Evolutionary conservation across 1,139 yeast genomes (phyloP), one percentile per base, ranked within the genome.

Genomic region (Saccharomycopsis crataegensis): DNA sequence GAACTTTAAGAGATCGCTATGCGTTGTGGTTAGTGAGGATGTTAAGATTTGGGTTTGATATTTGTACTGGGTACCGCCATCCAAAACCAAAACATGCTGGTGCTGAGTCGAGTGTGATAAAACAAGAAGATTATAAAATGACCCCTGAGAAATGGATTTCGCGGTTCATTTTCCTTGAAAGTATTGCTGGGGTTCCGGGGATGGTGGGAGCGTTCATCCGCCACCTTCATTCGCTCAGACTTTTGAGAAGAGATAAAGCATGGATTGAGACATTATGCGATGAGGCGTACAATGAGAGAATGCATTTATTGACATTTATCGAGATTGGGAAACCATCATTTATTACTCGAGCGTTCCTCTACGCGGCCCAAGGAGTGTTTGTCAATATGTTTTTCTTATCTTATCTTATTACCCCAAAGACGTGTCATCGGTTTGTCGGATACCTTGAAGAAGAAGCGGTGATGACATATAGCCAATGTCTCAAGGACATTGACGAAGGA

Each of bases 361-460:
- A 79, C 60, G 69, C 78, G 48, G 90, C 86, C 1, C 93, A 85
- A 64, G 91, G 91, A 9, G 79, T 84, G 2, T 85, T 85, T 65
- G 77, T 82, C 67, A 84, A 84, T 66, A 54, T 76, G 32, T 85
- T 85, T 72, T 84, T 85, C 67, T 65, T 82, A 52, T 69, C 76
- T 46, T 85, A 85, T 67, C 68, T 85, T 54, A 59, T 78, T 43
- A 74, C 77, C 57, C 91, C 93, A 12, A 74, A 75, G 51, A 76
- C 81, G 55, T 84, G 91, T 61, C 93, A 85, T 62, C 70, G 93
- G 57, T 83, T 85, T 65, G 93, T 85, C 47, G 93, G 93, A 1
- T 84, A 85, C 65, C 71, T 85, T 48, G 93, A 85, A 65, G 93
- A 85, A 64, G 91, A 85, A 64, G 91, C 91, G 1, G 88, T 85